Conservation (phyloP, 2,329 filamentous ascomycete species). For the Stagonosporopsis tanaceti region DNA sequence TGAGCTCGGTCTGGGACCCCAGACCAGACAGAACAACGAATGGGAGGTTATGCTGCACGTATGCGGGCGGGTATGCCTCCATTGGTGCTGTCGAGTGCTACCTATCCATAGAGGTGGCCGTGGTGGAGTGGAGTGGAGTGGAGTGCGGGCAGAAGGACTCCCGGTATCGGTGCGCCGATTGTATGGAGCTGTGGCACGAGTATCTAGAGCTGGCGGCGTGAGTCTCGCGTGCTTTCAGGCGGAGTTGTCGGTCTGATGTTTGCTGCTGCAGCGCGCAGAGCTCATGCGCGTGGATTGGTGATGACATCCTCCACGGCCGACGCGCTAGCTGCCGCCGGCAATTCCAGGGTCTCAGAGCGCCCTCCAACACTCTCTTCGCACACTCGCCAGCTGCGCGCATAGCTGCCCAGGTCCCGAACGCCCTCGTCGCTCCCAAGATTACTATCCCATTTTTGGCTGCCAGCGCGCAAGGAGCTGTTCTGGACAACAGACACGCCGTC, state of each 20-base stretch:
- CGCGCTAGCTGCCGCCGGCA: slow-evolving; percentile 21
- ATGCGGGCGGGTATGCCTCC: slow-evolving; percentile 81
- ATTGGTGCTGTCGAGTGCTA: slow-evolving; percentile 57
- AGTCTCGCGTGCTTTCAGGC: not conserved
- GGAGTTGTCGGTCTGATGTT: not conserved
- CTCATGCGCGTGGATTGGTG: slow-evolving; percentile 13
- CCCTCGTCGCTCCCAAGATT: not conserved
- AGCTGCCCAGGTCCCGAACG: not conserved
- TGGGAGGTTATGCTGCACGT: slow-evolving; percentile 86
- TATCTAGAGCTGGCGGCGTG: no score
- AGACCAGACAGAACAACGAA: slow-evolving; percentile 84
- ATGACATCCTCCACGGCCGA: slow-evolving; percentile 16
- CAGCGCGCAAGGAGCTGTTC: slow-evolving; percentile 1
- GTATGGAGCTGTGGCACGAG: not conserved
- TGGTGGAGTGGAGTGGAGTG: slow-evolving; percentile 17
- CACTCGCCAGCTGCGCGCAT: slow-evolving; percentile 12
- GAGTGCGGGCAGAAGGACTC: slow-evolving; percentile 18
- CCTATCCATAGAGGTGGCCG: slow-evolving; percentile 38
- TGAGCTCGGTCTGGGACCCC: slow-evolving; percentile 40
- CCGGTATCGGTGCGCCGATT: not conserved
- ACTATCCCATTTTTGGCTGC: not conserved
- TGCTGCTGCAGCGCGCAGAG: slow-evolving; percentile 16
- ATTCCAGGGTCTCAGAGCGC: slow-evolving; percentile 19
- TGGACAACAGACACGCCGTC: not conserved
- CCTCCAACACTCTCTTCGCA: slow-evolving; percentile 12